Base-by-base conservation (phyloP, 768 basidiomycete genomes). In the Tephrocybe rancida region DNA sequence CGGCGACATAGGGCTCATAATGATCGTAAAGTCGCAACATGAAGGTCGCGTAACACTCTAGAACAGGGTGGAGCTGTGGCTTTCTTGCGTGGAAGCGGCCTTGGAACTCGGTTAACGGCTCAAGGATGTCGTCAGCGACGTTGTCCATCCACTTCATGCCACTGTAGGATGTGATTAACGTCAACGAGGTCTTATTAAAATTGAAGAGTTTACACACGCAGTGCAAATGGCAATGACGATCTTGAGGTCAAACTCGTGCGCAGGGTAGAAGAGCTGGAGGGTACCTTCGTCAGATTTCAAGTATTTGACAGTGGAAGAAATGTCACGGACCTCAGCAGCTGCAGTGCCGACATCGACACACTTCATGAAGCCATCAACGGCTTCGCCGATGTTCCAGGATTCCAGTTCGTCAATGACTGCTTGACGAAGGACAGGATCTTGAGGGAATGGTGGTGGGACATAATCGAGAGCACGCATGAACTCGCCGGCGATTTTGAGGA, bases 141-240 rank as follows among this genome's bases (percentile, higher is more conserved):
- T 54, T 54, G 25, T 54, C 53, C 46, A 54, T 54, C 53, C 53
- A 54, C 32, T 54, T 54, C 53, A 54, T 54, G 41, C 47, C 32
- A 42, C 47, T 54, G 30, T 1, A n/a, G 25, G 13, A 37, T 6
- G 8, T 5, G 3, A 30, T 22, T 45, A 2, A 16, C 3, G 14
- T 53, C 30, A 47, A 26, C 0, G 18, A 3, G 19, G 2, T 46
- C 18, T 14, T 7, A 11, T n/a, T 8, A 24, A 39, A 24, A 19
- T 11, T 19, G 11, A 25, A 39, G 7, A 8, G 2, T 14, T 47
- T 18, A 54, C 53, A 3, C 18, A 54, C 53, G 46, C 46, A 19
- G 53, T 48, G 46, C 47, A 48, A 9, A 54, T 35, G 1, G 53
- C 46, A 18, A 54, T 54, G 5, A 54, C 26, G 35, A 54, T 48